A percentile compares a stretch with the other conserved stretches of the same genome.
phyloP scores from a whole-genome alignment of 1,284 basidiomycete species.

The Microbotryum lychnidis-dioicae region DNA sequence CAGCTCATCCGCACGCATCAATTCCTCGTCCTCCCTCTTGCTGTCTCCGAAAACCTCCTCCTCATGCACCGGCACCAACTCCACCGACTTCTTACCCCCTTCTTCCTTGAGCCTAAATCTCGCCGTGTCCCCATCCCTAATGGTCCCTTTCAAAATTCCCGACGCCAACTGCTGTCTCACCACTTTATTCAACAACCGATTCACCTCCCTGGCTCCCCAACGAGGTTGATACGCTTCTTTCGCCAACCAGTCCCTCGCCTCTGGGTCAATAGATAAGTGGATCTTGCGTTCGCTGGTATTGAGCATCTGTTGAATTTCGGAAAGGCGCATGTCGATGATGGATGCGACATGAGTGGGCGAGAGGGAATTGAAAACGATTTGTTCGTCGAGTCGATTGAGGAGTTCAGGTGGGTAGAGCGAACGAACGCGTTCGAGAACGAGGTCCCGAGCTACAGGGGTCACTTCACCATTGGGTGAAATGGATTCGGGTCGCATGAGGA shows the following conservation, averaged over 20 bases:
- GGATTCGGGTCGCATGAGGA: constrained; percentile 62
- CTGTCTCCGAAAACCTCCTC: no score
- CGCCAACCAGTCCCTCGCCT: constrained; percentile 64
- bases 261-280: constrained; percentile 58
- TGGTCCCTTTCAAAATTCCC: constrained; percentile 26
- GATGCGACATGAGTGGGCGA: constrained; percentile 61
- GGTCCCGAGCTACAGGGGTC: constrained; percentile 53
- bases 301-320: constrained; percentile 63
- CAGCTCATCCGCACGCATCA: no score
- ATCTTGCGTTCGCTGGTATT: constrained; percentile 53
- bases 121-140: constrained; percentile 12
- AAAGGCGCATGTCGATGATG: constrained; percentile 66
- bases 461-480: constrained; percentile 60
- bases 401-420: constrained; percentile 84
- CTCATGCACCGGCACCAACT: no score
- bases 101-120: no score
- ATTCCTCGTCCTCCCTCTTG: no score
- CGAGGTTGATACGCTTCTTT: constrained; percentile 71
- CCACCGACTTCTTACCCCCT: no score
- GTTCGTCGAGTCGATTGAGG: constrained; percentile 35
- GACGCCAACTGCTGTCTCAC: constrained; percentile 35
- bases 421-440: constrained; percentile 63
- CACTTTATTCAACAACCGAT: constrained; percentile 36
- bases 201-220: constrained; percentile 68
- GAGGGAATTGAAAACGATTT: constrained; percentile 74